These are phyloP conservation scores for Dactylellina cionopaga DNA, from an alignment of 2,329 filamentous ascomycete genomes.

Conservation along the genomic window DNA sequence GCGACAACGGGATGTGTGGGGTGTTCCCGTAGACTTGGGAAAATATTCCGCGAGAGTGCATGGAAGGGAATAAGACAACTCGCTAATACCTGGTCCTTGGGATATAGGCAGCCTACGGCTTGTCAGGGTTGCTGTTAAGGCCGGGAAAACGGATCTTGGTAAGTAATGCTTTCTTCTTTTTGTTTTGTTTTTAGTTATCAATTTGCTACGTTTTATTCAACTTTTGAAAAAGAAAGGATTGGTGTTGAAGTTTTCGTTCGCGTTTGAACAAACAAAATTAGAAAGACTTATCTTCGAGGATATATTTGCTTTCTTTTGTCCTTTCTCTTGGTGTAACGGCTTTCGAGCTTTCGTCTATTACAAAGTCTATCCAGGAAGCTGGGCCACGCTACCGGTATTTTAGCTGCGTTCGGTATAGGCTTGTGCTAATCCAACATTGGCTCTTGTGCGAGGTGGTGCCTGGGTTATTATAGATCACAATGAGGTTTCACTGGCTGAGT, in stretches of 20 bases:
- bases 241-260: too few relatives aligned
- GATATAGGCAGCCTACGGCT: slow-evolving; percentile 66
- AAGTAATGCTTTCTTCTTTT: slow-evolving; percentile 55
- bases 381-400: slow-evolving; percentile 37
- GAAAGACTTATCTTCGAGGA: too few relatives aligned
- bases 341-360: slow-evolving; percentile 12
- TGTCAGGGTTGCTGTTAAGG: slow-evolving; percentile 74
- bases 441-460: slow-evolving; percentile 32
- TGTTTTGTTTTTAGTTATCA: too few relatives aligned
- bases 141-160: slow-evolving; percentile 72
- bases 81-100: slow-evolving; percentile 66
- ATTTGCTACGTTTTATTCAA: too few relatives aligned
- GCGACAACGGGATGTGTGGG: background rate
- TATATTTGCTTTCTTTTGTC: background rate
- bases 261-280: too few relatives aligned
- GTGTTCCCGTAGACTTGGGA: background rate
- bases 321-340: background rate
- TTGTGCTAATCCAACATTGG: slow-evolving; percentile 53
- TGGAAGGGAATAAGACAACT: too few relatives aligned
- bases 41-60: too few relatives aligned
- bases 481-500: slow-evolving; percentile 35
- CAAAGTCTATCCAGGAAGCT: slow-evolving; percentile 36
- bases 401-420: slow-evolving; percentile 47
- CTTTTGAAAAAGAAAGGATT: too few relatives aligned
- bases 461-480: slow-evolving; percentile 39